Evolutionary conservation across 345 rosid species (phyloP).

Genomic region (Acer saccharum): DNA sequence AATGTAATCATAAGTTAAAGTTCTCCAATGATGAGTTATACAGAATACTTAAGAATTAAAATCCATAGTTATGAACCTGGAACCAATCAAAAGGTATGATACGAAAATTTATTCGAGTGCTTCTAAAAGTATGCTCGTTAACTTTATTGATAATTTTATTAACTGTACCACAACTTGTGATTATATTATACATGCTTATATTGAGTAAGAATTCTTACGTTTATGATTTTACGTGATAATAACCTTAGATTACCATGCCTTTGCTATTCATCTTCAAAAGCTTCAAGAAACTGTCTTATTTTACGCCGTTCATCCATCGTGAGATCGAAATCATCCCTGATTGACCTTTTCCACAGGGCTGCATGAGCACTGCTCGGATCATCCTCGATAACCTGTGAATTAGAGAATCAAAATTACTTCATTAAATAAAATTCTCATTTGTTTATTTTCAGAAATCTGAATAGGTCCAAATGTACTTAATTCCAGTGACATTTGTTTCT

Average conservation of each 20-base stretch:
- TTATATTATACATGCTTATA: slow-evolving; percentile 6
- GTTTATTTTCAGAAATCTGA: background rate
- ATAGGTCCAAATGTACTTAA: background rate
- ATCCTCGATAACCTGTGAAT: slow-evolving; percentile 51
- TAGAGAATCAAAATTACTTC: background rate
- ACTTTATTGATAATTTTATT: slow-evolving; percentile 20
- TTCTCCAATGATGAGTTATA: too few species aligned
- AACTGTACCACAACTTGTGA: background rate
- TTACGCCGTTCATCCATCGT: slow-evolving; percentile 54
- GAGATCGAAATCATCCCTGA: slow-evolving; percentile 60
- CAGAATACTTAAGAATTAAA: too few species aligned
- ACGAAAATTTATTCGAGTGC: too few species aligned
- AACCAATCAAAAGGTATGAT: background rate
- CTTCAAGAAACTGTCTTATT: slow-evolving; percentile 62
- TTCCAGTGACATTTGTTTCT: background rate
- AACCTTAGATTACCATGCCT: background rate
- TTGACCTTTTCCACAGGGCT: slow-evolving; percentile 50
- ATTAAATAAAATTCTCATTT: background rate
- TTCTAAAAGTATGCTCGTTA: background rate
- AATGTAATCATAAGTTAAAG: background rate
- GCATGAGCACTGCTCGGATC: slow-evolving; percentile 44
- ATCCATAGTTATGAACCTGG: background rate
- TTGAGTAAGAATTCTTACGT: background rate
- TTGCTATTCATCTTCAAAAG: slow-evolving; percentile 37
- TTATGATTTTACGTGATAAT: slow-evolving; percentile 14